phyloP scores from a whole-genome alignment of 176 grass and related monocot species.

The Lolium perenne region DNA sequence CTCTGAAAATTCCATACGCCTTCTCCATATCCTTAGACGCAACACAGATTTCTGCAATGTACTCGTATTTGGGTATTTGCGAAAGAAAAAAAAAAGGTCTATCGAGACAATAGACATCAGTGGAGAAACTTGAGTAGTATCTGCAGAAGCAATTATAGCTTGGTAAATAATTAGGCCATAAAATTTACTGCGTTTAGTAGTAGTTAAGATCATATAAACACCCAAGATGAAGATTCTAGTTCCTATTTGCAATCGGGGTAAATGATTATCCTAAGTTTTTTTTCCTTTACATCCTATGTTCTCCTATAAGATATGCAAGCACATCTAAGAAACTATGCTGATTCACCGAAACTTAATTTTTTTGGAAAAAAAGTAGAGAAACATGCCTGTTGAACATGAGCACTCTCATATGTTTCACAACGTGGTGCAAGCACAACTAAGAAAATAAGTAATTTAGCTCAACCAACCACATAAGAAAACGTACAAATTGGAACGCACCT shows the following conservation, averaged over 20 bases:
- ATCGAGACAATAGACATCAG: background rate
- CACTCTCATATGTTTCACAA: too few species aligned
- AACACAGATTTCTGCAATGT: background rate
- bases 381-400: too few species aligned
- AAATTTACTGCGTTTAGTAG: background rate
- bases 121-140: background rate
- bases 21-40: too few species aligned
- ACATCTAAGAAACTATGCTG: too few species aligned
- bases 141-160: background rate
- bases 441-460: too few species aligned
- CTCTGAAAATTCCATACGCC: background rate
- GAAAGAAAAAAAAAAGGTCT: background rate
- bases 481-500: too few species aligned
- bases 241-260: background rate
- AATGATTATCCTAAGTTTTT: background rate
- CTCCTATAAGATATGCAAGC: too few species aligned
- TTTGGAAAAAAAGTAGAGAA: too few species aligned
- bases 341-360: too few species aligned
- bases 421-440: too few species aligned
- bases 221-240: background rate
- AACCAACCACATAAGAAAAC: too few species aligned
- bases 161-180: background rate
- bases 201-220: background rate
- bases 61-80: background rate
- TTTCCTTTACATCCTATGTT: too few species aligned